Evolutionary conservation across 2,329 filamentous ascomycete genomes (phyloP).

Genomic region (Xylaria sp.): DNA sequence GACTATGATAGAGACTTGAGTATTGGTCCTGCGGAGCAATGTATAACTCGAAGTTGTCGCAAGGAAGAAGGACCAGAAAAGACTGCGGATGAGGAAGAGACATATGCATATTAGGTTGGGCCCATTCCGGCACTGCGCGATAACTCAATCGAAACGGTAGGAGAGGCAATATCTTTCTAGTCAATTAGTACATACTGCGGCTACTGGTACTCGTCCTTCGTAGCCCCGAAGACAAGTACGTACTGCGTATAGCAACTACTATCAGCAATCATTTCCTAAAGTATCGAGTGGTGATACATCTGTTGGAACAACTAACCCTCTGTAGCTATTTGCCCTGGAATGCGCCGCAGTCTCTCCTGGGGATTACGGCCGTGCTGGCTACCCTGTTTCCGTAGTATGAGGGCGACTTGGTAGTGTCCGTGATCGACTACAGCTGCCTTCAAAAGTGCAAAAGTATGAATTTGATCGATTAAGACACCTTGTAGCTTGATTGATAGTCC

Average conservation of each 20-base stretch:
- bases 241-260: not conserved
- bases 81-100: not conserved
- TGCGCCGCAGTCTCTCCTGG: not conserved
- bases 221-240: not conserved
- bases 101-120: not conserved
- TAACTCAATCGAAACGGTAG: not conserved
- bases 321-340: not conserved
- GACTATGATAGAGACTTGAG: not conserved
- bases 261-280: not conserved
- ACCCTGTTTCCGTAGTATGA: not conserved
- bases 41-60: not conserved
- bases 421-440: not conserved
- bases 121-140: not conserved
- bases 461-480: not conserved
- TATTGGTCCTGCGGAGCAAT: not conserved
- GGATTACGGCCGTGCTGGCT: not conserved
- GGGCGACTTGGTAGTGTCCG: not conserved
- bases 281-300: not conserved
- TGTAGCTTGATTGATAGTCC: not conserved
- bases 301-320: not conserved
- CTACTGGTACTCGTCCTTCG: not conserved
- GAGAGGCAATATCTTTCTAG: not conserved
- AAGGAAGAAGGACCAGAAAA: not conserved
- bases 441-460: not conserved
- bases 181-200: not conserved